These are phyloP conservation scores for Yamadazyma ubonensis DNA, from an alignment of 805 yeast genomes.

Conservation along the genomic window DNA sequence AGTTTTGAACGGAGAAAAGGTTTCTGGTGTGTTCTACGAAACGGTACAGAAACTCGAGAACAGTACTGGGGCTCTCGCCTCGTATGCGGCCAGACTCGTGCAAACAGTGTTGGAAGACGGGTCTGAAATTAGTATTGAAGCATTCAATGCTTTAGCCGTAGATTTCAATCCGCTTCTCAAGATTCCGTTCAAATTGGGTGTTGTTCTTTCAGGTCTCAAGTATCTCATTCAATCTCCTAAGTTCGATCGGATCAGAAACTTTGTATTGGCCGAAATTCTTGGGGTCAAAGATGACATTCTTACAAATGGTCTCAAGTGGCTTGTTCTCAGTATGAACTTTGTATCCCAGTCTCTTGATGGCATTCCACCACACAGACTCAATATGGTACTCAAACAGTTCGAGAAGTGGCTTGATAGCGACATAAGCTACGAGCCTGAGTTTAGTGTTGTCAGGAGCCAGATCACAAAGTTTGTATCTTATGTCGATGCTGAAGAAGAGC, in stretches of 20 bases:
- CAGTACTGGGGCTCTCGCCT: conserved; percentile 11
- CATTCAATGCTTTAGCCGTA: conserved; percentile 25
- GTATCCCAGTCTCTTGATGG: conserved; percentile 37
- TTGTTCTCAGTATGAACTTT: conserved; percentile 49
- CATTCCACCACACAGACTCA: conserved; percentile 62
- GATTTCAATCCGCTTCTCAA: conserved; percentile 31
- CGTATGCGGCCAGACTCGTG: conserved; percentile 21
- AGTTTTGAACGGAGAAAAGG: no score
- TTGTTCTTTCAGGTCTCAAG: conserved; percentile 31
- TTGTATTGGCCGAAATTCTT: conserved; percentile 62
- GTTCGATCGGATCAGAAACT: conserved; percentile 56
- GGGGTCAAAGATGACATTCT: conserved; percentile 47
- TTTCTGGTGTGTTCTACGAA: no score
- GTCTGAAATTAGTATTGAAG: conserved; percentile 17
- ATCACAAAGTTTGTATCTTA: conserved; percentile 45
- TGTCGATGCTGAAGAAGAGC: conserved; percentile 5
- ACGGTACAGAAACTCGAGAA: neutral
- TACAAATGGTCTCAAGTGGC: conserved; percentile 42
- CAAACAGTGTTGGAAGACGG: conserved; percentile 15
- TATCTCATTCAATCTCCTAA: conserved; percentile 35
- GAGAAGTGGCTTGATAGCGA: conserved; percentile 62
- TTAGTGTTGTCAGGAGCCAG: conserved; percentile 50
- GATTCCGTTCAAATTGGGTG: conserved; percentile 31
- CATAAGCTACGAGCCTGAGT: conserved; percentile 55
- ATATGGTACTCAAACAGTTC: conserved; percentile 57